Base-by-base conservation (phyloP, 177 flowering plant genomes). In the Vitis hybrid region DNA sequence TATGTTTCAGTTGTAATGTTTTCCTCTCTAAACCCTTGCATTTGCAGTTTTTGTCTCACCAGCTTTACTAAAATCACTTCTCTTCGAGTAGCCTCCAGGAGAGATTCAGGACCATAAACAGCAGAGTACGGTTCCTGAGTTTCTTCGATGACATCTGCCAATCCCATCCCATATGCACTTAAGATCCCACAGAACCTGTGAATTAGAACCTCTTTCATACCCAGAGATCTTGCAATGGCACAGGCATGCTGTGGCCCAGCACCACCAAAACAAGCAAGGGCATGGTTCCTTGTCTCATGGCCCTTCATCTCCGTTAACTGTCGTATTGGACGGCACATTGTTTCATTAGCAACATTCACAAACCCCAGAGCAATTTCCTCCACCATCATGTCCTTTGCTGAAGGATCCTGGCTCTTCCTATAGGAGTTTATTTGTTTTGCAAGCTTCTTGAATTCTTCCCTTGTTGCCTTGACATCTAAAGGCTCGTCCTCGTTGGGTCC, bases 221-320 rank as follows among this genome's bases (percentile, higher is more conserved):
- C 97, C 81, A 95, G 69, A 17, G 94, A 88, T 72, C 97, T 80
- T 11, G 97, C 98, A 81, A 95, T 93, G 53, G 99, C 93, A 83
- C 99, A 95, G 7, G 98, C 97, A 79, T 91, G 99, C 58, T 95
- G 99, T 12, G 99, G 99, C 12, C 99, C 99, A 57, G 98, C 99
- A 73, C 99, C 99, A 48, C 98, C 98, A 79, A 93, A 95, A 85
- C 99, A 93, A 75, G 91, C 99, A 78, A 95, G 97, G 55, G 93
- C 90, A 75, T 95, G 99, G 78, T 90, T 86, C 81, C 79, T 88
- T 20, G 99, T 95, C 76, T 95, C 99, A 71, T 95, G 97, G 62
- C 99, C 99, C 75, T 93, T 95, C 98, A 95, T 95, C 77, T 95
- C 99, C 11, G 99, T 95, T 69, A 91, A 79, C 52, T 95, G 99